Evolutionary conservation across 1,139 yeast genomes (phyloP).

Genomic region (Nakaseomyces sp.): DNA sequence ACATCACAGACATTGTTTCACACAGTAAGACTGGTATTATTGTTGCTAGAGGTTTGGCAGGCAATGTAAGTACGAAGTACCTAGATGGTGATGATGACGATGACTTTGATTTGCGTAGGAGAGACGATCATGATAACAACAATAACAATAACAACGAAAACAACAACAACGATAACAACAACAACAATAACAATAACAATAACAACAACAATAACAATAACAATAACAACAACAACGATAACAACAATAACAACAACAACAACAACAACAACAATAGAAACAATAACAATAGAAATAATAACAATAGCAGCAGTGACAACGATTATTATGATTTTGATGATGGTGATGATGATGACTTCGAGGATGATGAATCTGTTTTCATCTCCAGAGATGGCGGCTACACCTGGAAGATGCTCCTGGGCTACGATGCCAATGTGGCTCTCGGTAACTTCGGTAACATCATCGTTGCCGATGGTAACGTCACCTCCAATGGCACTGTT

Average conservation of each 20-base stretch:
- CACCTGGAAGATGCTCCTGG: constrained; percentile 53
- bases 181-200: too few relatives aligned
- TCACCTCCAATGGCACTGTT: constrained; percentile 25
- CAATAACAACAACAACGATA: too few relatives aligned
- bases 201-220: too few relatives aligned
- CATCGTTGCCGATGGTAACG: constrained; percentile 45
- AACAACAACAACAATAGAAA: too few relatives aligned
- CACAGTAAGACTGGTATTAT: constrained; percentile 46
- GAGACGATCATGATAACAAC: too few relatives aligned
- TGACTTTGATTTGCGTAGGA: too few relatives aligned
- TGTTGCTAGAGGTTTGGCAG: constrained; percentile 45
- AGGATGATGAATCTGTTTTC: background rate
- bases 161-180: too few relatives aligned
- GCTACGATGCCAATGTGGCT: constrained; percentile 48
- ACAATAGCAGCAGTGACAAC: background rate
- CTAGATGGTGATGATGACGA: background rate
- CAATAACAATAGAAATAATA: background rate
- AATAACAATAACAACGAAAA: too few relatives aligned
- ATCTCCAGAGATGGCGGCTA: constrained; percentile 17
- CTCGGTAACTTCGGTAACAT: constrained; percentile 81
- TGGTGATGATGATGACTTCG: background rate
- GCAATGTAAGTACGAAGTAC: constrained; percentile 23
- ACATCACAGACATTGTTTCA: constrained; percentile 27
- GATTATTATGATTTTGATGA: background rate
- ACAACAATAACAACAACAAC: too few relatives aligned